phyloP scores from a whole-genome alignment of 2,329 filamentous ascomycete genomes.

The Zelopaecilomyces penicillatus region DNA sequence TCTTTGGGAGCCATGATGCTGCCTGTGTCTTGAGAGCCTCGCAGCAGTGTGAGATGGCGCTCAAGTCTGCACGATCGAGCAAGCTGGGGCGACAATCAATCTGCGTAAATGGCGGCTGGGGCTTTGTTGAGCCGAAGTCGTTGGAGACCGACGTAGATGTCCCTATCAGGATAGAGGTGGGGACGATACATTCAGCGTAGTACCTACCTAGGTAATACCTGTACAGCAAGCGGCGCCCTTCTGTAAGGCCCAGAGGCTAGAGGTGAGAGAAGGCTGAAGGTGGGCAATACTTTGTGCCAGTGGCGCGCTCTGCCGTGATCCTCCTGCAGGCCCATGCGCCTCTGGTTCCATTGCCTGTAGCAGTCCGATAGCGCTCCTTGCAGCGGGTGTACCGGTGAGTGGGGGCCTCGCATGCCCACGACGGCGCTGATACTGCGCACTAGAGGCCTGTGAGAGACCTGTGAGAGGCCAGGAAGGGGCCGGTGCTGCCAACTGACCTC shows the following conservation, averaged over 20 bases:
- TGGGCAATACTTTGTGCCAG: background rate
- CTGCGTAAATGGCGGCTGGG: no score
- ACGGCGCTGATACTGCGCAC: background rate
- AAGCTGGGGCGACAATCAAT: no score
- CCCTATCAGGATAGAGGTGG: no score
- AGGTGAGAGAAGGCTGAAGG: constrained; percentile 4
- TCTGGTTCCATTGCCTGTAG: background rate
- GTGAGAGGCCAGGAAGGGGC: background rate
- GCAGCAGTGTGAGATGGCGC: no score
- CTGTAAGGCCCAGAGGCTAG: background rate
- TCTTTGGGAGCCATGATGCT: constrained; percentile 24
- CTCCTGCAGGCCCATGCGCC: no score
- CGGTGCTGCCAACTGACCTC: background rate
- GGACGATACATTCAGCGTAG: no score
- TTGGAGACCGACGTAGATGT: no score
- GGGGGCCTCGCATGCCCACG: background rate
- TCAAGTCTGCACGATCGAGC: no score
- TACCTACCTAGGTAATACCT: no score
- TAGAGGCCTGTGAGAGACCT: background rate
- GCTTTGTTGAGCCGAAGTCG: no score
- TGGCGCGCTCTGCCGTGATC: background rate
- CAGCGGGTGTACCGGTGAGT: background rate
- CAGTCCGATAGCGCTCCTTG: background rate
- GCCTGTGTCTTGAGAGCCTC: background rate
- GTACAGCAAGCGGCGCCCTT: no score